Evolutionary conservation across 371 early-diverging fungal genomes (phyloP).

Genomic region (Rhizopus arrhizus): DNA sequence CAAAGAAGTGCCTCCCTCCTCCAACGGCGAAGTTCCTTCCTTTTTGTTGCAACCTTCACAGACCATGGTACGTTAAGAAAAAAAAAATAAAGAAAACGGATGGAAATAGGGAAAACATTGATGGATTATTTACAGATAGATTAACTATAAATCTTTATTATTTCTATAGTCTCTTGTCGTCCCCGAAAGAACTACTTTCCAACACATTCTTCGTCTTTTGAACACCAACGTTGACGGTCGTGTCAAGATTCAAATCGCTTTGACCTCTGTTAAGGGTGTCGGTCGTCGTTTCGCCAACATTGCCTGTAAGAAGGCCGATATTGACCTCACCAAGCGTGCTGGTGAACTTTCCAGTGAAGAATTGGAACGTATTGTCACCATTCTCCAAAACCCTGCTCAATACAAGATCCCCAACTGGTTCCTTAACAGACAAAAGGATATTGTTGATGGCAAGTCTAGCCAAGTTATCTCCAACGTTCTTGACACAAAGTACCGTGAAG

Average conservation of each 20-base stretch:
- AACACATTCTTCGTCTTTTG: slow-evolving; percentile 99
- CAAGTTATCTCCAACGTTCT: slow-evolving; percentile 95
- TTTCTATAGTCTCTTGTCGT: slow-evolving; percentile 81
- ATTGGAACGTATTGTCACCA: slow-evolving; percentile 87
- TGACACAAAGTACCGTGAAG: slow-evolving; percentile 96
- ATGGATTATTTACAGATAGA: slow-evolving; percentile 19
- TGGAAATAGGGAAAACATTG: neutral
- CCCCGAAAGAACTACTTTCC: slow-evolving; percentile 85
- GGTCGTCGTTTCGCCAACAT: slow-evolving; percentile 98
- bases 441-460: slow-evolving; percentile 89
- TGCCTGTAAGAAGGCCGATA: slow-evolving; percentile 98
- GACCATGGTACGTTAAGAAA: slow-evolving; percentile 2
- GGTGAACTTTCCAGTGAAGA: slow-evolving; percentile 97
- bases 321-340: slow-evolving; percentile 95
- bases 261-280: slow-evolving; percentile 98
- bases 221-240: slow-evolving; percentile 99
- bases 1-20: slow-evolving; percentile 4
- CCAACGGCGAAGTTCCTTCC: slow-evolving; percentile 5
- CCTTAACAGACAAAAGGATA: slow-evolving; percentile 98
- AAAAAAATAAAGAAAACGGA: neutral
- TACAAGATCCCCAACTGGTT: slow-evolving; percentile 99
- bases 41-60: slow-evolving; percentile 15
- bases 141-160: slow-evolving; percentile 13
- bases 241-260: slow-evolving; percentile 93
- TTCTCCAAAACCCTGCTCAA: slow-evolving; percentile 92